phyloP scores from a whole-genome alignment of 352 stramenopile species.

The Phytophthora sp. region DNA sequence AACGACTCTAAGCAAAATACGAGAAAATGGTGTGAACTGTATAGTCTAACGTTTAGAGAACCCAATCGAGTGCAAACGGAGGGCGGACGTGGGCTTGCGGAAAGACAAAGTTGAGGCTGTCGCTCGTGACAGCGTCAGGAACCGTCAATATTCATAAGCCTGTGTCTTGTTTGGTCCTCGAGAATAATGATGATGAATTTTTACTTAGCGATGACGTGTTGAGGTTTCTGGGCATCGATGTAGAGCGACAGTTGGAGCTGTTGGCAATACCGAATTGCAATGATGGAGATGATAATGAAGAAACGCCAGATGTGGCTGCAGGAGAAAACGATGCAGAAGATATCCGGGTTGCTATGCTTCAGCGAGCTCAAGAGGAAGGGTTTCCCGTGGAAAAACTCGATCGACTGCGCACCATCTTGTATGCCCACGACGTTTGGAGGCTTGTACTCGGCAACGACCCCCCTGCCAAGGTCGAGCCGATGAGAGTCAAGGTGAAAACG shows the following conservation, averaged over 20 bases:
- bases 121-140: background rate
- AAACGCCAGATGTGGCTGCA: background rate
- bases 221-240: constrained; percentile 10
- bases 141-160: constrained; percentile 12
- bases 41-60: background rate
- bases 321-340: background rate
- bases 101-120: background rate
- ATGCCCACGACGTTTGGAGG: constrained; percentile 8
- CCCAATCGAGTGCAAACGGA: constrained; percentile 9
- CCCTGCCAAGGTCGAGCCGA: constrained; percentile 13
- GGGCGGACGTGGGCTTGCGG: background rate
- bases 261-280: background rate
- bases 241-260: constrained; percentile 10
- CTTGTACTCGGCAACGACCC: constrained; percentile 9
- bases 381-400: constrained; percentile 14
- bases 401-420: constrained; percentile 2
- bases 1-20: constrained; percentile 9
- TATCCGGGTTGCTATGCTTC: constrained; percentile 5
- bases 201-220: constrained; percentile 18
- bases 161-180: constrained; percentile 10
- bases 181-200: constrained; percentile 11
- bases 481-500: constrained; percentile 5
- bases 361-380: constrained; percentile 1
- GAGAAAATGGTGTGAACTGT: background rate
- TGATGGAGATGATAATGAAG: constrained; percentile 13